Evolutionary conservation across 169 alveolate species (phyloP).

Genomic region (Theileria luwenshuni): DNA sequence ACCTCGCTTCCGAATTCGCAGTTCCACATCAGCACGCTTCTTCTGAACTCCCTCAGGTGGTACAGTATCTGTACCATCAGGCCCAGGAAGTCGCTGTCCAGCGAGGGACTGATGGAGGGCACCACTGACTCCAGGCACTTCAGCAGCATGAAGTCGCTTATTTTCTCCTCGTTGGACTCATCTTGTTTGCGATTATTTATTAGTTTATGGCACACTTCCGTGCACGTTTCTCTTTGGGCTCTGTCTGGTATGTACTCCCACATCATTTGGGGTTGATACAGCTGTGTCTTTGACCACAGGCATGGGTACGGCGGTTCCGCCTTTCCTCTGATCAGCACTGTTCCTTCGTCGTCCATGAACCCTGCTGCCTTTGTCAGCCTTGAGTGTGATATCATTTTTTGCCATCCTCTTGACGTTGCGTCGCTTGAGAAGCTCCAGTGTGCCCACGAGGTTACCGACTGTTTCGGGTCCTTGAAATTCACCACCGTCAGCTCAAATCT

Average conservation of each 20-base stretch:
- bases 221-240: conserved; percentile 62
- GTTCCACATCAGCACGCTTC: conserved; percentile 72
- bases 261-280: conserved; percentile 82
- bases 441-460: conserved; percentile 89
- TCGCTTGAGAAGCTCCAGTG: conserved; percentile 89
- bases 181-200: not conserved
- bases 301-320: conserved; percentile 89
- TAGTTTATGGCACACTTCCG: conserved; percentile 28
- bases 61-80: conserved; percentile 73
- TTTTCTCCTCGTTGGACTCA: conserved; percentile 12
- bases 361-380: conserved; percentile 85
- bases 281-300: conserved; percentile 85
- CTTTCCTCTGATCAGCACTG: conserved; percentile 86
- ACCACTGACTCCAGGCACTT: conserved; percentile 67
- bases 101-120: conserved; percentile 74
- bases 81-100: conserved; percentile 72
- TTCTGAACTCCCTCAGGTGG: conserved; percentile 82
- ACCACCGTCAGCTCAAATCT: conserved; percentile 89
- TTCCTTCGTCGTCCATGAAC: conserved; percentile 88
- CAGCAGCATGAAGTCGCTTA: conserved; percentile 36
- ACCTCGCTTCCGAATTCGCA: conserved; percentile 45
- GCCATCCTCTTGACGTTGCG: conserved; percentile 91
- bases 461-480: conserved; percentile 85
- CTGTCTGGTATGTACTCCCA: conserved; percentile 80
- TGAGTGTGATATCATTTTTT: conserved; percentile 88